Percentiles rank a stretch among this genome's conserved stretches.
phyloP scores from a whole-genome alignment of 2,329 filamentous ascomycete species.

The Rugonectria rugulosa region DNA sequence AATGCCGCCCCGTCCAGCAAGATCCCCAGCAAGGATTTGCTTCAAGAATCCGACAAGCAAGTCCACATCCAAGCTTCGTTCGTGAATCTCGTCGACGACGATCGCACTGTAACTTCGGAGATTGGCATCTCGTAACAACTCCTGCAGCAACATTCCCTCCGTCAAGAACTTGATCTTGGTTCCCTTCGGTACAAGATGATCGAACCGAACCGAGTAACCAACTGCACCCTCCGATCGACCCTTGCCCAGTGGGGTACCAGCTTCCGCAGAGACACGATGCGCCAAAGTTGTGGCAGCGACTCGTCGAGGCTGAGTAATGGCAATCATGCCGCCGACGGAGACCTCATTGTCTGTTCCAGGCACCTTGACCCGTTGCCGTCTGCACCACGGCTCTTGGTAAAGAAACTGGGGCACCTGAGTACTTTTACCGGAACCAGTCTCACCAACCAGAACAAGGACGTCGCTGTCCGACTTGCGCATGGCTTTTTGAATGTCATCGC shows the following conservation, averaged over 20 bases:
- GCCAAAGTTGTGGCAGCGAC: conserved; percentile 94
- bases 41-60: conserved; percentile 88
- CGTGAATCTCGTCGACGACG: conserved; percentile 96
- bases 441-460: conserved; percentile 85
- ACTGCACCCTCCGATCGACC: conserved; percentile 62
- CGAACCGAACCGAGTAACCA: conserved; percentile 95
- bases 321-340: conserved; percentile 79
- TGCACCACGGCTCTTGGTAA: conserved; percentile 80
- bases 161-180: conserved; percentile 93
- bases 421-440: conserved; percentile 96
- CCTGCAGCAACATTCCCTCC: conserved; percentile 94
- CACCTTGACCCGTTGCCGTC: conserved; percentile 62
- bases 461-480: conserved; percentile 66
- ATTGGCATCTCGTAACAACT: conserved; percentile 85
- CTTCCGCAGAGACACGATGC: conserved; percentile 83
- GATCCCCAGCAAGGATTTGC: conserved; percentile 71
- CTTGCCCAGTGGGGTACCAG: conserved; percentile 60
- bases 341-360: conserved; percentile 49
- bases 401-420: conserved; percentile 96
- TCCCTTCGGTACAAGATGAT: conserved; percentile 82
- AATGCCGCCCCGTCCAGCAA: conserved; percentile 71
- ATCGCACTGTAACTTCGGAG: conserved; percentile 88
- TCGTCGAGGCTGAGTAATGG: conserved; percentile 91
- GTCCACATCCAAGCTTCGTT: conserved; percentile 94
- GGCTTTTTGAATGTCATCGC: conserved; percentile 70